phyloP scores from a whole-genome alignment of 345 rosid genomes.

The Salix dunnii region DNA sequence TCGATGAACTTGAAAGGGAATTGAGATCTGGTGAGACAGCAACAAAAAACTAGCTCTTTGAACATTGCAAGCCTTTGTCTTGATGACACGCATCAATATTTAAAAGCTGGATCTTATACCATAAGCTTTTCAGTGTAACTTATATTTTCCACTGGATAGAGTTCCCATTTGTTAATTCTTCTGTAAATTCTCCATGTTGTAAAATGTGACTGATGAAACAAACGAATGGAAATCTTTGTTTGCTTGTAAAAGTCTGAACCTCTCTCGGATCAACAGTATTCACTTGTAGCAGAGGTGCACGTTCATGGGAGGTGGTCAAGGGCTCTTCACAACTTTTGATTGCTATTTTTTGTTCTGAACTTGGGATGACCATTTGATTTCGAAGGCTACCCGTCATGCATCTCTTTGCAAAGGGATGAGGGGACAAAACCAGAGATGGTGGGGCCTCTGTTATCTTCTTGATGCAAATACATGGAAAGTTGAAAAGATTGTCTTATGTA shows the following conservation, averaged over 20 bases:
- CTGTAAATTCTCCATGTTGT: conserved; percentile 48
- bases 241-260: background rate
- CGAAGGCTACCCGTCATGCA: background rate
- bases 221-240: conserved; percentile 5
- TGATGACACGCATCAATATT: conserved; percentile 4
- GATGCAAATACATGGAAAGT: conserved; percentile 6
- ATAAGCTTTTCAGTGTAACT: conserved; percentile 28
- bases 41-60: background rate
- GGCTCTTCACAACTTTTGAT: background rate
- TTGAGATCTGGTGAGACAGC: conserved; percentile 46
- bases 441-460: conserved; percentile 15
- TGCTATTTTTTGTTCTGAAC: background rate
- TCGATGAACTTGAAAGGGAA: conserved; percentile 93
- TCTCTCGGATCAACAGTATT: background rate
- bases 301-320: background rate
- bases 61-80: conserved; percentile 3
- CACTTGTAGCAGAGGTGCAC: background rate
- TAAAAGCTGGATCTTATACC: conserved; percentile 28
- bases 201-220: conserved; percentile 30
- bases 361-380: background rate
- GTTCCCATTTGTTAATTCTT: conserved; percentile 37
- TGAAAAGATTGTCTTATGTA: background rate
- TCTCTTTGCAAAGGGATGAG: conserved; percentile 6
- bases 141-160: conserved; percentile 17
- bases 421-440: conserved; percentile 12